These are phyloP conservation scores for Chaetoceros tenuissimus DNA, from an alignment of 108 stramenopile genomes.

Conservation along the genomic window DNA sequence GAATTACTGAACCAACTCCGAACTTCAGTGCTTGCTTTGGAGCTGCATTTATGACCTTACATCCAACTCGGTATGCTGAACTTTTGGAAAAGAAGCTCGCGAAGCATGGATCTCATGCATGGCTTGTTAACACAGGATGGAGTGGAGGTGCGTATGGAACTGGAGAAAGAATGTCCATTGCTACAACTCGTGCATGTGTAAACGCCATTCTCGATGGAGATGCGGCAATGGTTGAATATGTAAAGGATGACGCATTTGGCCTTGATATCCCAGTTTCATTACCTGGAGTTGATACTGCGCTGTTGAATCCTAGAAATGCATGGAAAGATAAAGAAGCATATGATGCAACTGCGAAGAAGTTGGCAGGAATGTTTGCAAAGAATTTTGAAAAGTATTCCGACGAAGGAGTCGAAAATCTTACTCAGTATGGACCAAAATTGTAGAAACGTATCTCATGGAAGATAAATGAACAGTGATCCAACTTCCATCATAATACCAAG, in stretches of 20 bases:
- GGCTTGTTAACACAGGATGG: constrained; percentile 98
- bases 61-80: constrained; percentile 93
- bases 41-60: constrained; percentile 95
- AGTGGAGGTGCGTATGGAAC: constrained; percentile 92
- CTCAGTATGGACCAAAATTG: constrained; percentile 73
- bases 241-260: constrained; percentile 81
- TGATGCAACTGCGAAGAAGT: constrained; percentile 76
- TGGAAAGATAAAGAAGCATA: constrained; percentile 86
- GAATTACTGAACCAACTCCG: constrained; percentile 88
- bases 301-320: constrained; percentile 83
- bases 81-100: constrained; percentile 88
- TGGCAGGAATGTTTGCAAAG: constrained; percentile 87
- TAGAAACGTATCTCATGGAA: too few species aligned
- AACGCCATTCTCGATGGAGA: constrained; percentile 93
- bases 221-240: constrained; percentile 70
- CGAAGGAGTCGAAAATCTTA: constrained; percentile 76
- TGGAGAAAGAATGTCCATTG: constrained; percentile 94
- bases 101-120: constrained; percentile 80
- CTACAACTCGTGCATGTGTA: constrained; percentile 91
- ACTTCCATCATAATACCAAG: too few species aligned
- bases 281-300: constrained; percentile 62
- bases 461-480: too few species aligned
- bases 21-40: constrained; percentile 96
- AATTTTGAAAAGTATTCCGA: constrained; percentile 93
- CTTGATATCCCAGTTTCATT: constrained; percentile 84